Percentiles rank a stretch among this genome's conserved stretches.
phyloP scores from a whole-genome alignment of 2,329 filamentous ascomycete genomes.

The Gliomastix tumulicola region DNA sequence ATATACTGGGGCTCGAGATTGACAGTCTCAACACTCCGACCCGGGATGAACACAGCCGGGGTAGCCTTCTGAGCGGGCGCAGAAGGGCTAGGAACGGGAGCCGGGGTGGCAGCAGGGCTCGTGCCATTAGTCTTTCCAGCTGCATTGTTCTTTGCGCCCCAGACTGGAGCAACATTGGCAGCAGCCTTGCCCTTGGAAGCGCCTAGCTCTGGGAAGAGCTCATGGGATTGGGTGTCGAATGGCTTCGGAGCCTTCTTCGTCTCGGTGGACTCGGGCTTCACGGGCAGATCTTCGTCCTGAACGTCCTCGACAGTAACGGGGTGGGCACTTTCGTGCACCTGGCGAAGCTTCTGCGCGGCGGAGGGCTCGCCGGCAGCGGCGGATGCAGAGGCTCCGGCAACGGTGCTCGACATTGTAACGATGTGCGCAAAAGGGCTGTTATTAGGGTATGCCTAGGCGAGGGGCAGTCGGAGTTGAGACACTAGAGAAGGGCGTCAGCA shows the following conservation, averaged over 20 bases:
- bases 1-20: slow-evolving; percentile 70
- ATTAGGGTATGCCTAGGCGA: no score
- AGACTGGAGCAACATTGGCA: slow-evolving; percentile 62
- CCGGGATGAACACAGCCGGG: slow-evolving; percentile 65
- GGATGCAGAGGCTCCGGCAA: slow-evolving; percentile 11
- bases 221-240: slow-evolving; percentile 80
- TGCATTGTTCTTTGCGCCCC: slow-evolving; percentile 63
- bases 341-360: slow-evolving; percentile 55
- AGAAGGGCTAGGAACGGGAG: slow-evolving; percentile 50
- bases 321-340: slow-evolving; percentile 51
- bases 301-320: slow-evolving; percentile 73
- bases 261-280: slow-evolving; percentile 21
- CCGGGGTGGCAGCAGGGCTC: slow-evolving; percentile 50
- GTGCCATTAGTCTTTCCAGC: slow-evolving; percentile 48
- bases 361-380: slow-evolving; percentile 37
- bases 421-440: neutral
- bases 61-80: slow-evolving; percentile 24
- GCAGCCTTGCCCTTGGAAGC: slow-evolving; percentile 56
- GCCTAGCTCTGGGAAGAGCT: slow-evolving; percentile 90
- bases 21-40: slow-evolving; percentile 73
- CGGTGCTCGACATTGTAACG: neutral
- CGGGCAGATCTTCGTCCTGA: slow-evolving; percentile 67
- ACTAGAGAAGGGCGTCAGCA: no score
- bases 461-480: no score
- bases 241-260: slow-evolving; percentile 15